Evolutionary conservation across 495 filamentous ascomycete species (phyloP).

Genomic region (Aspergillus biplanus): DNA sequence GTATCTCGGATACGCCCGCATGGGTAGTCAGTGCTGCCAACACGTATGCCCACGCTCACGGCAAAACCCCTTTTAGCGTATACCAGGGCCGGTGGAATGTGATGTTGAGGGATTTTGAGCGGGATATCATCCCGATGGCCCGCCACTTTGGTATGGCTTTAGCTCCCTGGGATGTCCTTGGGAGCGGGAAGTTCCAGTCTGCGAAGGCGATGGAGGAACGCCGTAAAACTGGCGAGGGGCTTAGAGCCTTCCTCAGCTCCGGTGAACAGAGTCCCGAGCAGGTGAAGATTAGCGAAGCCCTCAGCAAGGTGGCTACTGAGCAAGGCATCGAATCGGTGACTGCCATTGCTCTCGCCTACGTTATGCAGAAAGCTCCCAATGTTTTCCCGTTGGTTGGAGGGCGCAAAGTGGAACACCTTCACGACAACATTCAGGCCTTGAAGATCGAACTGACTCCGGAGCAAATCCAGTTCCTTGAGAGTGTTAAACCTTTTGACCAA

Average conservation of each 20-base stretch:
- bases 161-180: not conserved
- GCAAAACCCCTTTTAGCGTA: not conserved
- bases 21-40: constrained; percentile 46
- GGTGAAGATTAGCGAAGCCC: constrained; percentile 45
- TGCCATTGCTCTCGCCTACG: constrained; percentile 60
- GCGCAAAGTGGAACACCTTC: constrained; percentile 61
- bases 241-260: not conserved
- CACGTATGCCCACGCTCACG: constrained; percentile 36
- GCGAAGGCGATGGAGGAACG: constrained; percentile 26
- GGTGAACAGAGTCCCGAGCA: constrained; percentile 41
- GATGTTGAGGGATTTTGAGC: constrained; percentile 33
- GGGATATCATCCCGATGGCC: constrained; percentile 41
- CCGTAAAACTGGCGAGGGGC: constrained; percentile 38
- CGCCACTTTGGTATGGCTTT: not conserved
- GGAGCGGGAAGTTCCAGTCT: constrained; percentile 33
- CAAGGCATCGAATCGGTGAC: constrained; percentile 52
- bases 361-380: constrained; percentile 59
- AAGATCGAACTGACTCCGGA: not conserved
- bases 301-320: constrained; percentile 56
- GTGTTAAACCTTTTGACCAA: constrained; percentile 45
- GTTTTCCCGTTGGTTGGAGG: constrained; percentile 74
- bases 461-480: constrained; percentile 36
- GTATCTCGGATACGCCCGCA: constrained; percentile 45
- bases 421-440: constrained; percentile 59
- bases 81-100: constrained; percentile 58